Percentiles rank a stretch among this genome's conserved stretches.
Evolutionary conservation across 108 stramenopile species (phyloP).

Genomic region (Nannochloropsis oceanica): DNA sequence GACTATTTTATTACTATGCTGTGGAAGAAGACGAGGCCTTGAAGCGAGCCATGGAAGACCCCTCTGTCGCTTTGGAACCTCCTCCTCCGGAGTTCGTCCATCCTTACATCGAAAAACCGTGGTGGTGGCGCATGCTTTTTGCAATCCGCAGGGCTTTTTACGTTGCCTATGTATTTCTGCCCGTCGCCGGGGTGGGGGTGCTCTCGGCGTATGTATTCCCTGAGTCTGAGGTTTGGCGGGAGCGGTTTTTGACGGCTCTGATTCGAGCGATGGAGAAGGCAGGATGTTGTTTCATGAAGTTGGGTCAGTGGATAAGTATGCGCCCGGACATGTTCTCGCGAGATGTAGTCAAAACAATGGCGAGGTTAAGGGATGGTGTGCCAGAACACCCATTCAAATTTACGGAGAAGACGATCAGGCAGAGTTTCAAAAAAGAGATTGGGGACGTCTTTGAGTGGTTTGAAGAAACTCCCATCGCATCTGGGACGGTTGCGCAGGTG

Average conservation of each 20-base stretch:
- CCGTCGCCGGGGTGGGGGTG: background rate
- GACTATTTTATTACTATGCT: background rate
- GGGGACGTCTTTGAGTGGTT: background rate
- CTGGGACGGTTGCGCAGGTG: background rate
- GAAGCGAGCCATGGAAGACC: background rate
- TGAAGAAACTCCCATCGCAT: background rate
- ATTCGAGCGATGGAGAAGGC: background rate
- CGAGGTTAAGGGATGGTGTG: background rate
- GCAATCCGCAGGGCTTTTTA: background rate
- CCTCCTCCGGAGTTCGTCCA: background rate
- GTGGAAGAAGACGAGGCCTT: background rate
- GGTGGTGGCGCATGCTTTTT: background rate
- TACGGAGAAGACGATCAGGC: background rate
- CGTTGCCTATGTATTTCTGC: background rate
- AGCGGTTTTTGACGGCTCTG: background rate
- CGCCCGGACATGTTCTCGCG: background rate
- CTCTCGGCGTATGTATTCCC: background rate
- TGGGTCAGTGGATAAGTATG: background rate
- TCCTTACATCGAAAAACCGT: background rate
- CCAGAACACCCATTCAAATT: background rate
- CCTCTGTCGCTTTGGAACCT: background rate
- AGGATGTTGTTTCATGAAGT: background rate
- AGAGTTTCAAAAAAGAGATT: background rate
- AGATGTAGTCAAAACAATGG: background rate
- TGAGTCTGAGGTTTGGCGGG: background rate